These are phyloP conservation scores for Trichoderma asperelloides DNA, from an alignment of 495 filamentous ascomycete species.

Conservation along the genomic window DNA sequence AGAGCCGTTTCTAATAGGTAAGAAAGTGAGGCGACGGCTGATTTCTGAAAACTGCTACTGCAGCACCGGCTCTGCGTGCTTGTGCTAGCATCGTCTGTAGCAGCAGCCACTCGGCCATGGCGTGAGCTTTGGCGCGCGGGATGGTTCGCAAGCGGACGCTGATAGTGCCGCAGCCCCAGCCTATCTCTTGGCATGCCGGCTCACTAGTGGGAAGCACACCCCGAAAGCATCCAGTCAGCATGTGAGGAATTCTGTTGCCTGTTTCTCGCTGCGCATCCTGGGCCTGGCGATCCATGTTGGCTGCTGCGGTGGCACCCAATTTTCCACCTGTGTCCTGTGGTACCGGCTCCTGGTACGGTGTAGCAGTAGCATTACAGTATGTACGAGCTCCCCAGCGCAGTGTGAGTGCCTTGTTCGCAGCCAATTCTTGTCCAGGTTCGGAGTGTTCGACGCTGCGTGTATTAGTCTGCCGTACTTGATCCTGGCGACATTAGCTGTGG, in stretches of 20 bases:
- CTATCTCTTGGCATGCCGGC: conserved; percentile 1
- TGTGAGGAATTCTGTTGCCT: conserved; percentile 5
- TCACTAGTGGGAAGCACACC: background rate
- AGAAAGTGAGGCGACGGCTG: background rate
- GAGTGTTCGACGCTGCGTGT: too few species aligned
- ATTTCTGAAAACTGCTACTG: background rate
- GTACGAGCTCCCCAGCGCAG: too few species aligned
- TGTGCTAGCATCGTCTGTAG: background rate
- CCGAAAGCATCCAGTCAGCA: conserved; percentile 1
- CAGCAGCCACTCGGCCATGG: background rate
- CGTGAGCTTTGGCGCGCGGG: background rate
- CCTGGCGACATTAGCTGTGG: background rate
- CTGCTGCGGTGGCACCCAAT: background rate
- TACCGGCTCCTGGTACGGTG: background rate
- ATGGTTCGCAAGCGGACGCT: background rate
- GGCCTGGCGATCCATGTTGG: background rate
- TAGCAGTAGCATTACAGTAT: background rate
- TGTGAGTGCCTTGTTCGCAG: background rate
- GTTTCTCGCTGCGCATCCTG: background rate
- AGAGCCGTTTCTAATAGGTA: background rate
- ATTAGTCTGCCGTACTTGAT: too few species aligned
- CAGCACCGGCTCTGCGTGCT: too few species aligned
- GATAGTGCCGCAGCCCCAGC: background rate
- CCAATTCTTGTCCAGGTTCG: too few species aligned
- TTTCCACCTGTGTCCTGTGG: background rate